Percentiles rank a stretch among this genome's conserved stretches.
These are phyloP conservation scores for Aspergillus sp. DNA, from an alignment of 2,329 filamentous ascomycete species.

Conservation along the genomic window DNA sequence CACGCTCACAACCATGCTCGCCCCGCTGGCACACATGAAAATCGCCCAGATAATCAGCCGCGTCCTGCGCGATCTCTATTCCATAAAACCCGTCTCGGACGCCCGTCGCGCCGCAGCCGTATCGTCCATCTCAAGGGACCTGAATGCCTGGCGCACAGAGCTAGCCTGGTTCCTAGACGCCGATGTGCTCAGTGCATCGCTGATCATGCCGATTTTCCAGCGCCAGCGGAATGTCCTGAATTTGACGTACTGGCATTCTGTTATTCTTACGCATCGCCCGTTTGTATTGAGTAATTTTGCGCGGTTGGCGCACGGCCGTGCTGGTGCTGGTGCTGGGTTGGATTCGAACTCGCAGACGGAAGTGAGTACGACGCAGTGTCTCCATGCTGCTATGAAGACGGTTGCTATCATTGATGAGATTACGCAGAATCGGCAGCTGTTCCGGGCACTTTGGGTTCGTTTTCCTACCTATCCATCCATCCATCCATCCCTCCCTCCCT, in stretches of 20 bases:
- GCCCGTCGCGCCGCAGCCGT: slow-evolving; percentile 22
- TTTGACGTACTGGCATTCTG: slow-evolving; percentile 45
- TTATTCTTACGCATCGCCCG: slow-evolving; percentile 42
- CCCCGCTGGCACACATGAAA: background rate
- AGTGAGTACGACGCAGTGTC: background rate
- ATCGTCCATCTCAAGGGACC: slow-evolving; percentile 27
- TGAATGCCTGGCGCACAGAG: slow-evolving; percentile 37
- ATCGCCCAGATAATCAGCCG: slow-evolving; percentile 2
- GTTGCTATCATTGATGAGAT: slow-evolving; percentile 3
- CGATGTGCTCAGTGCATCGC: slow-evolving; percentile 23
- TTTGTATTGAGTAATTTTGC: slow-evolving; percentile 18
- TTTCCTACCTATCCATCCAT: background rate
- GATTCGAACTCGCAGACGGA: background rate
- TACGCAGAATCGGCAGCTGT: slow-evolving; percentile 1
- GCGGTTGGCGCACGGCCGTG: background rate
- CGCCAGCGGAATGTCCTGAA: slow-evolving; percentile 45
- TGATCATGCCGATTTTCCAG: slow-evolving; percentile 42
- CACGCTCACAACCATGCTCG: background rate
- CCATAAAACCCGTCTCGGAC: slow-evolving; percentile 10
- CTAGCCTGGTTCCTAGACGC: slow-evolving; percentile 39
- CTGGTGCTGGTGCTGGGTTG: too few species aligned
- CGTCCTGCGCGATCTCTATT: slow-evolving; percentile 4
- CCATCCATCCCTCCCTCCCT: too few species aligned
- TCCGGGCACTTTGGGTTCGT: slow-evolving; percentile 1
- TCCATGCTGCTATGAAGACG: background rate